Percentiles rank a stretch among this genome's conserved stretches.
These are phyloP conservation scores for Nannochloropsis salina DNA, from an alignment of 108 stramenopile species.

Conservation along the genomic window DNA sequence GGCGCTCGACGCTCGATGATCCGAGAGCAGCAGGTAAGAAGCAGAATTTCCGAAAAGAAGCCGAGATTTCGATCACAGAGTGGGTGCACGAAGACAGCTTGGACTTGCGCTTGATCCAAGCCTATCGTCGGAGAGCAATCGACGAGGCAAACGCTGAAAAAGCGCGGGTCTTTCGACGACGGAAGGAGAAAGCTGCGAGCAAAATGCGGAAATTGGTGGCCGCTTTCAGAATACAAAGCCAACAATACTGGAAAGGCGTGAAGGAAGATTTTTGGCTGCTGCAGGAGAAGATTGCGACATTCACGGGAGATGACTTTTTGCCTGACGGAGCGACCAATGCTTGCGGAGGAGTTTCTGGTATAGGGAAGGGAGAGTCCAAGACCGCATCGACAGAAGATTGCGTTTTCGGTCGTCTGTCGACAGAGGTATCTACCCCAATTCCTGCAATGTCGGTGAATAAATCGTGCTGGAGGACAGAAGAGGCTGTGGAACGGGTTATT, in stretches of 20 bases:
- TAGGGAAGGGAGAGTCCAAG: not conserved
- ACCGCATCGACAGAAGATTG: not conserved
- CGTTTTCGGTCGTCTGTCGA: too few relatives aligned
- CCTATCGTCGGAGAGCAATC: not conserved
- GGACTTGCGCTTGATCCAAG: not conserved
- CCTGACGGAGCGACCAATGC: not conserved
- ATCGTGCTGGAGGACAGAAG: not conserved
- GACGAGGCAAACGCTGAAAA: not conserved
- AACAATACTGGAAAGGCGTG: conserved; percentile 12
- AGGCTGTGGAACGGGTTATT: not conserved
- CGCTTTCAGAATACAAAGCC: not conserved
- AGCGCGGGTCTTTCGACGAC: not conserved
- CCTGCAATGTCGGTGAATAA: not conserved
- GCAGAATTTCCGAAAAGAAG: not conserved
- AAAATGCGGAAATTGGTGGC: conserved; percentile 9
- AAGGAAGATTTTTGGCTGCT: conserved; percentile 5
- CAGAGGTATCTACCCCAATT: too few relatives aligned
- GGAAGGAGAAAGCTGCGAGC: not conserved
- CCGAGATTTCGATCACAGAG: not conserved
- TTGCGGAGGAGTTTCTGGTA: too few relatives aligned
- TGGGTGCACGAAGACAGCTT: conserved; percentile 5
- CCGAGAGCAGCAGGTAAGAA: not conserved
- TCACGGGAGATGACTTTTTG: too few relatives aligned
- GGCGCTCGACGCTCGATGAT: not conserved
- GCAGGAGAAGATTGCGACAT: not conserved